Conservation (phyloP, 1,284 basidiomycete genomes). For the Phellopilus nigrolimitatus region DNA sequence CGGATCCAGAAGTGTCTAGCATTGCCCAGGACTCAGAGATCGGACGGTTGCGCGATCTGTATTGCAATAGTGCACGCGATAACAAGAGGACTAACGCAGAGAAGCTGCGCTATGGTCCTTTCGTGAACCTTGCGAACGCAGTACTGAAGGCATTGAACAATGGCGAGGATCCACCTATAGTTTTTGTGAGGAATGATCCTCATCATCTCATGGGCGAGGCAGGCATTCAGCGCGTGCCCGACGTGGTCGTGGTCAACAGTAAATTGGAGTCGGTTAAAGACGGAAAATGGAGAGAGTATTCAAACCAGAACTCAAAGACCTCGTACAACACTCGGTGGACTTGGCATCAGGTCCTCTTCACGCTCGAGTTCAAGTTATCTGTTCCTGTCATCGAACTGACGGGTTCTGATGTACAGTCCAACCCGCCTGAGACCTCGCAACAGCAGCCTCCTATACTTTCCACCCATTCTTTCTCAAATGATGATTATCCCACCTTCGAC, state of each 20-base stretch:
- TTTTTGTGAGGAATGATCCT: neutral
- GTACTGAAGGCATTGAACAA: neutral
- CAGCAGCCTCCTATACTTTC: too few species aligned
- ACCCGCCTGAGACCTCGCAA: too few species aligned
- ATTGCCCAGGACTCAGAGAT: neutral
- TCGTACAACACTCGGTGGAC: neutral
- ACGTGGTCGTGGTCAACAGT: neutral
- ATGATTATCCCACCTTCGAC: too few species aligned
- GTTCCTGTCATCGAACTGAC: neutral
- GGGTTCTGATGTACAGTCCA: neutral
- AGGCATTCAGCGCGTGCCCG: neutral
- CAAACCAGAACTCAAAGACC: neutral
- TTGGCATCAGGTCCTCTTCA: neutral
- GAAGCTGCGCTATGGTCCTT: neutral
- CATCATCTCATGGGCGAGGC: neutral
- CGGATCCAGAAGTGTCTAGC: too few species aligned
- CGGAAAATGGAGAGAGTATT: neutral
- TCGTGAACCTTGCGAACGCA: neutral
- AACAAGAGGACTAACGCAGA: neutral
- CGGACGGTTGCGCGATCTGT: neutral
- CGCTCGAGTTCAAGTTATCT: neutral
- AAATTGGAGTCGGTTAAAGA: neutral
- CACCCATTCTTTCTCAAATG: too few species aligned
- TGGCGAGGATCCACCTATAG: neutral
- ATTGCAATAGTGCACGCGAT: neutral